Evolutionary conservation across 2,329 filamentous ascomycete genomes (phyloP), one percentile per base, ranked within the genome.

Genomic region (Colletotrichum ledebouriae): DNA sequence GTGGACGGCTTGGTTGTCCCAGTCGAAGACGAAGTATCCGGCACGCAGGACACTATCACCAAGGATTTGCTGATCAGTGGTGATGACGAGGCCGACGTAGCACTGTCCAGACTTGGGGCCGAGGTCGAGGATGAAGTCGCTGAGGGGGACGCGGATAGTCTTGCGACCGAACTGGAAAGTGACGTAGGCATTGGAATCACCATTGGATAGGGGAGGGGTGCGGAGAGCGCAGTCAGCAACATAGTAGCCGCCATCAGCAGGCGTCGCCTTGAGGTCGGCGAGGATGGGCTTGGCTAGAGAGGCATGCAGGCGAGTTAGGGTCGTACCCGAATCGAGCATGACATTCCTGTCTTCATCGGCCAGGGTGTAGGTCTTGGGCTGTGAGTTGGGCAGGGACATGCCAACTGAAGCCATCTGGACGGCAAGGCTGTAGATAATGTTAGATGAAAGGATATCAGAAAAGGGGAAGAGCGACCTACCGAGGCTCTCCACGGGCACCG

Each of bases 281-380:
- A 83, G 79, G 3, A 88, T 78, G 2, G 79, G 79, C 5, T 72
- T 66, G n/a, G 83, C 83, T 7, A 85, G 75, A 2, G 75, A 47
- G 10, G 77, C 71, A 17, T 84, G 85, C 42, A 88, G 79, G 20
- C 82, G 79, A 3, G 78, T 81, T 12, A 87, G 74, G 0, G 85
- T 86, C 1, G 84, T 83, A 59, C 86, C 86, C 2, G 83, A 85
- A 76, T 88, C 86, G 59, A 88, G 78, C 74, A 85, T 79, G 22
- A 84, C 81, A 55, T 79, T 80, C 10, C 78, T 72, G 25, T 84
- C 81, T 6, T 74, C 66, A 1, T 63, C 69, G 2, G 62, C 47
- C 1, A 81, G 72, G 15, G 68, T 58, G 70, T 76, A 77, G 9
- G 44, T 49, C 55, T 66, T 74, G 42, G 73, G 25, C 0, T 73